Percentiles rank a stretch among this genome's conserved stretches.
Evolutionary conservation across 176 grass and related monocot genomes (phyloP).

Genomic region (Musa schizocarpa): DNA sequence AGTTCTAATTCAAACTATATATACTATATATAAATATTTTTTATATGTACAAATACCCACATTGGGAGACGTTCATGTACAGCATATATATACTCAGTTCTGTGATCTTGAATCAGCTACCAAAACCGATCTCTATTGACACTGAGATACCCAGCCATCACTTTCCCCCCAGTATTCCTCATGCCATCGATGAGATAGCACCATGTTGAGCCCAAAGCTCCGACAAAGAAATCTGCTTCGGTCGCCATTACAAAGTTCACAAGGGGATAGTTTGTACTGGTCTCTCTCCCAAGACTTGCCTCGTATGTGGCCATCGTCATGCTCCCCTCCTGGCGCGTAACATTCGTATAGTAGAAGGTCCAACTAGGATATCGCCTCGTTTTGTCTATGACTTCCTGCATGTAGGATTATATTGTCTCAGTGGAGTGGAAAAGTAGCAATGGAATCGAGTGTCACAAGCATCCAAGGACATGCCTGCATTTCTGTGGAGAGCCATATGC

Average conservation of each 20-base stretch:
- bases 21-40: too few relatives aligned
- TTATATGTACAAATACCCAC: too few relatives aligned
- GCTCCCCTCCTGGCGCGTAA: constrained; percentile 37
- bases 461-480: constrained; percentile 40
- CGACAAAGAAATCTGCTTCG: constrained; percentile 51
- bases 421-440: too few relatives aligned
- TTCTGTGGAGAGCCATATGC: constrained; percentile 70
- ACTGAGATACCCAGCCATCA: constrained; percentile 50
- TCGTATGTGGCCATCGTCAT: constrained; percentile 43
- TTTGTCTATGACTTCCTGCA: constrained; percentile 46
- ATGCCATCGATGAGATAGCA: constrained; percentile 65
- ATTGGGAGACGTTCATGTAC: background rate
- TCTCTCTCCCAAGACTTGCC: constrained; percentile 39
- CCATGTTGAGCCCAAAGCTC: constrained; percentile 66
- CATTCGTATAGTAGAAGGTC: constrained; percentile 63
- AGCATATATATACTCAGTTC: background rate
- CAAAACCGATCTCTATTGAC: constrained; percentile 75
- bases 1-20: too few relatives aligned
- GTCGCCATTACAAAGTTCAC: constrained; percentile 56
- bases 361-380: constrained; percentile 35
- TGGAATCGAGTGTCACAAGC: too few relatives aligned
- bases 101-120: constrained; percentile 12
- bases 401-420: too few relatives aligned
- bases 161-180: constrained; percentile 50
- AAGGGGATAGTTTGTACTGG: constrained; percentile 52